Evolutionary conservation across 108 stramenopile species (phyloP), one percentile per base, ranked within the genome.

Genomic region (Skeletonema costatum): DNA sequence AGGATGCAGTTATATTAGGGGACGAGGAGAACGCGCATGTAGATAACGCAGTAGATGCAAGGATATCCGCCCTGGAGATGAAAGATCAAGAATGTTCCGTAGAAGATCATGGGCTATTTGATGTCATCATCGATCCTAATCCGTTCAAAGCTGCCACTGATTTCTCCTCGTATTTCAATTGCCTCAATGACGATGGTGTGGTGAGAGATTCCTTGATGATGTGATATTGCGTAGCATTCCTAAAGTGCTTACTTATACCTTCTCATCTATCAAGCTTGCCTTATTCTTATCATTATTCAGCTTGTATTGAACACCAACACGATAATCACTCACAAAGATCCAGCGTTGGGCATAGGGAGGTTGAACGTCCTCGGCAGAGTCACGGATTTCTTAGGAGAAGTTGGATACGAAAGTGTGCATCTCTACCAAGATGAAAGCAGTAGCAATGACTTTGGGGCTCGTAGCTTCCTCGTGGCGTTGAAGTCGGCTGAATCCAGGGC

Each of bases 371-470:
- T 56, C 8, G 53, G 53, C 7, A 10, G 19, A 21, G 76, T 87
- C 29, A 75, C 86, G 12, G n/a, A 80, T 38, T 66, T 42, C 14
- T 53, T 87, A 16, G 77, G 60, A 31, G 75, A 77, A 12, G 38
- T 72, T 7, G 89, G 87, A n/a, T 87, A 87, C 64, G 14, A 76
- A 61, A 71, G 64, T 11, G 39, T 87, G 25, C 78, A 81, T 14
- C 75, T 82, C 38, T 90, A 90, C 71, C 67, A 81, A 71, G 70
- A 86, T 62, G 64, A 36, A 44, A 82, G 75, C 35, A 62, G 78
- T 16, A 41, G 10, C 39, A 12, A 11, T 41, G 74, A 72, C 19
- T 90, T 90, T 41, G 21, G 36, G 2, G 30, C 11, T 7, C 87
- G 85, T 85, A 70, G 76, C 38, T 73, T 44, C 51, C 33, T 79